Evolutionary conservation across 495 filamentous ascomycete species (phyloP).

Genomic region (Geoglossum glabrum): DNA sequence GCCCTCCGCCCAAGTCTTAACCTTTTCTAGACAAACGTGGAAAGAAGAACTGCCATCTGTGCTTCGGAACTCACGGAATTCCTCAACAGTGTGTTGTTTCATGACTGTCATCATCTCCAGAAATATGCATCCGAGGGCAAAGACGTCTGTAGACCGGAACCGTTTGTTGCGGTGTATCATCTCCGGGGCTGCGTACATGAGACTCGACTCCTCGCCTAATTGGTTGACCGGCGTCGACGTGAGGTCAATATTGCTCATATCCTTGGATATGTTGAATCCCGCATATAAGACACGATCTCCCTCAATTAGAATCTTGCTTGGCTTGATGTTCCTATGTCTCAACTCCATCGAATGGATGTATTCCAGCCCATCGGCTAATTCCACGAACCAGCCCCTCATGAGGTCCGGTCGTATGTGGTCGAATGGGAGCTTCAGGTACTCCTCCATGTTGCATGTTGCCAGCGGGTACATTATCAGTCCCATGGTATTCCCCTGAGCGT

Average conservation of each 20-base stretch:
- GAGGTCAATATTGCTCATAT: neutral
- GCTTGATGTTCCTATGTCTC: neutral
- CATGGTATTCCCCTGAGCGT: neutral
- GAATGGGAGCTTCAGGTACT: slow-evolving; percentile 1
- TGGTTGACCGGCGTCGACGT: neutral
- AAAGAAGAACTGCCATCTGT: slow-evolving; percentile 41
- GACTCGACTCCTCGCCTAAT: neutral
- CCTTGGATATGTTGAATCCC: slow-evolving; percentile 1
- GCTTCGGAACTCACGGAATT: slow-evolving; percentile 3
- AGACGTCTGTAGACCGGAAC: slow-evolving; percentile 15
- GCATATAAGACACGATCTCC: neutral
- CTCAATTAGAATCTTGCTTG: neutral
- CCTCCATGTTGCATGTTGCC: neutral
- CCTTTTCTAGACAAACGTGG: slow-evolving; percentile 59
- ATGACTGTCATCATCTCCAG: slow-evolving; percentile 33
- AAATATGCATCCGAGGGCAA: slow-evolving; percentile 68
- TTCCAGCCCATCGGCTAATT: neutral
- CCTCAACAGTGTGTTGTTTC: neutral
- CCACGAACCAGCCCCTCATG: neutral
- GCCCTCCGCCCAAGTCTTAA: slow-evolving; percentile 55
- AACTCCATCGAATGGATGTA: slow-evolving; percentile 1
- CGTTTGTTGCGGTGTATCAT: neutral
- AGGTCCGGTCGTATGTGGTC: neutral
- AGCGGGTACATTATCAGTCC: neutral
- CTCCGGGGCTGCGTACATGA: neutral